phyloP scores from a whole-genome alignment of 805 yeast species.

The Schizosaccharomyces osmophilus region DNA sequence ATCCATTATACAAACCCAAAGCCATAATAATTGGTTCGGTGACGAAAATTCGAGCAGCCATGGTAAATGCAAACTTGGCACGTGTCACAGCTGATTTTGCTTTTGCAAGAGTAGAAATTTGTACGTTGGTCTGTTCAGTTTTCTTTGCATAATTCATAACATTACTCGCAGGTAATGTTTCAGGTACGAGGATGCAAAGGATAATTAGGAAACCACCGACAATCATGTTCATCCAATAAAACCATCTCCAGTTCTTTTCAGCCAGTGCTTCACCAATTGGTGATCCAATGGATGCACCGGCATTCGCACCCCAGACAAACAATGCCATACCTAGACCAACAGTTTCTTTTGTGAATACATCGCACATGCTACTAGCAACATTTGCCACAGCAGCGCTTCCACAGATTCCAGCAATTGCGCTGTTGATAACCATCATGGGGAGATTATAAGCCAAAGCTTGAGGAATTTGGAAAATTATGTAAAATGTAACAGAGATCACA shows the following conservation, averaged over 20 bases:
- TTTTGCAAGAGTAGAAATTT: background rate
- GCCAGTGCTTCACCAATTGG: conserved; percentile 35
- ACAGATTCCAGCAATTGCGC: background rate
- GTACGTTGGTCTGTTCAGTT: background rate
- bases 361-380: conserved; percentile 1
- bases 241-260: conserved; percentile 59
- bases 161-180: background rate
- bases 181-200: conserved; percentile 6
- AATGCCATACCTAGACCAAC: conserved; percentile 42
- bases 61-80: conserved; percentile 3
- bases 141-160: background rate
- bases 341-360: conserved; percentile 6
- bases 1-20: conserved; percentile 17
- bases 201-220: conserved; percentile 23
- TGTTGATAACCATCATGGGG: background rate
- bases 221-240: conserved; percentile 46
- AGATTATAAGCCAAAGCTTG: background rate
- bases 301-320: conserved; percentile 43
- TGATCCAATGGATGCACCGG: conserved; percentile 56
- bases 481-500: background rate
- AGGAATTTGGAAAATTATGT: background rate
- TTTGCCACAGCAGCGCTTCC: background rate
- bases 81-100: background rate
- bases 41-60: conserved; percentile 14
- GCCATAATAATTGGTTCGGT: conserved; percentile 17